phyloP scores from a whole-genome alignment of 768 basidiomycete genomes.

The Boletus sensibilis region DNA sequence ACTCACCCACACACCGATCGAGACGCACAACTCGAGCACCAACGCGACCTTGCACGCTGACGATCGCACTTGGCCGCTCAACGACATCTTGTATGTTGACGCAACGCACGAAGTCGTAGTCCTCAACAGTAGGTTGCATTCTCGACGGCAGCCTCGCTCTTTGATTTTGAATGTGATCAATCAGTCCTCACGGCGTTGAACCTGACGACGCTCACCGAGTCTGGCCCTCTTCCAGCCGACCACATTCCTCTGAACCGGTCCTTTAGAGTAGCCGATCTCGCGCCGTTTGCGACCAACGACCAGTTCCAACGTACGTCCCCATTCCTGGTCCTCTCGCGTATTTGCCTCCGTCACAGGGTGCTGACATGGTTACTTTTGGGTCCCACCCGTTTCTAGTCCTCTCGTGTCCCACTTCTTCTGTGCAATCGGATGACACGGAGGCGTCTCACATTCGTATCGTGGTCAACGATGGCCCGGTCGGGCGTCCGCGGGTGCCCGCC shows the following conservation, averaged over 20 bases:
- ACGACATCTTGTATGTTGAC: conserved; percentile 78
- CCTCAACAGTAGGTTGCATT: conserved; percentile 58
- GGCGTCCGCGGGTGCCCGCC: conserved; percentile 76
- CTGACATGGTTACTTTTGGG: neutral
- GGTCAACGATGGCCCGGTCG: conserved; percentile 80
- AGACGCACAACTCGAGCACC: conserved; percentile 73
- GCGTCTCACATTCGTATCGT: conserved; percentile 72
- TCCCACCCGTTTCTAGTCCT: conserved; percentile 46
- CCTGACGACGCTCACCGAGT: conserved; percentile 65
- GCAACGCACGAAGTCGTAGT: conserved; percentile 92
- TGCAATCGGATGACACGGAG: conserved; percentile 26
- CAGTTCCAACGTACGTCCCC: conserved; percentile 75
- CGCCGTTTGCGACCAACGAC: conserved; percentile 86
- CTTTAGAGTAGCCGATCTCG: conserved; percentile 73
- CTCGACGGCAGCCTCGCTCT: neutral
- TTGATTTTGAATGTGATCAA: neutral
- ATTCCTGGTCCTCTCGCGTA: neutral
- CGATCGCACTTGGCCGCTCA: conserved; percentile 65
- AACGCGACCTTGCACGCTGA: conserved; percentile 79
- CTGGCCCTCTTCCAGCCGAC: conserved; percentile 74
- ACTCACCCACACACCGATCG: conserved; percentile 72
- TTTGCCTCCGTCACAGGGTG: neutral
- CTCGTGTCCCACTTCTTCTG: conserved; percentile 39
- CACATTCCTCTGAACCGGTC: conserved; percentile 64
- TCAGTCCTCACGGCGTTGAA: conserved; percentile 84